Evolutionary conservation across 805 yeast genomes (phyloP), one percentile per base, ranked within the genome.

Genomic region (Lachancea sp.): DNA sequence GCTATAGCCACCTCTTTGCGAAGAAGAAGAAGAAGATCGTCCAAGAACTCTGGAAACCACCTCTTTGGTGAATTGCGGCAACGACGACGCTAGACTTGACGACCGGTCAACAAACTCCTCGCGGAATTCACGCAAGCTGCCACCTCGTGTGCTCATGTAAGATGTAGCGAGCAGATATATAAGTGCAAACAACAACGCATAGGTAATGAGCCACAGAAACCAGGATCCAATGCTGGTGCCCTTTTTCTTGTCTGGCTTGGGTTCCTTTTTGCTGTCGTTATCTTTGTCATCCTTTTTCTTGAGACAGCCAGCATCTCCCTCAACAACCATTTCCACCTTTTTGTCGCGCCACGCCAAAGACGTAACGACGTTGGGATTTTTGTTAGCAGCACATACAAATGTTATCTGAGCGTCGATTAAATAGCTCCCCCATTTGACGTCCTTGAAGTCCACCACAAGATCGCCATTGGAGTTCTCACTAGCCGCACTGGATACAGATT

Each of bases 121-220:
- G 53, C 81, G 80, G 62, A 85, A 73, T 50, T 84, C 89, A 18
- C 81, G 79, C 15, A 78, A 73, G 51, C 77, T 69, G 11, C 74
- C 76, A 38, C 89, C 86, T 52, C 85, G 79, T 53, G 84, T 79
- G 54, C 79, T 79, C 62, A 82, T 79, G 63, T 86, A 90, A 35
- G 79, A 78, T 38, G 88, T 81, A 54, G 85, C 73, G 38, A 76
- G 75, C 29, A 91, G 64, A 15, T 86, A 85, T 52, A 82, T 65
- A 48, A 89, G 66, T 53, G 90, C 81, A 59, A 90, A 86, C 9
- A 88, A 57, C 81, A 91, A 25, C 1, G 60, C 63, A 42, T 63
- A 86, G 2, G 89, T 77, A 60, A 90, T 78, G 74, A 90, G 78
- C 43, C 95, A 93, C 82, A 91, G 80, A 35, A 47, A 81, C 79